These are phyloP conservation scores for Leccinum broughii DNA, from an alignment of 768 basidiomycete species.

Conservation along the genomic window DNA sequence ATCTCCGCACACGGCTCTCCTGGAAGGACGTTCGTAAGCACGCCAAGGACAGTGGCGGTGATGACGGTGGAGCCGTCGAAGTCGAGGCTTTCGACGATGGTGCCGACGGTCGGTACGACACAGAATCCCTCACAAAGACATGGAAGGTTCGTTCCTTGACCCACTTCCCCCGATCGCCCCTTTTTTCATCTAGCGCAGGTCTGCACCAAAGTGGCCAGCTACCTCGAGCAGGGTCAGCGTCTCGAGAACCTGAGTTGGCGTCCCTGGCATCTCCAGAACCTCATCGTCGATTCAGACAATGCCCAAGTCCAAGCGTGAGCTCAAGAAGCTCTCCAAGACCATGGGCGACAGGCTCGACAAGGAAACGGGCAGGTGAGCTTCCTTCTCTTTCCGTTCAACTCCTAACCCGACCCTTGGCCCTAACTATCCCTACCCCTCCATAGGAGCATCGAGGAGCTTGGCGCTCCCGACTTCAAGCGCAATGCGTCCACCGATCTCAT, in stretches of 20 bases:
- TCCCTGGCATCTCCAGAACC: no score
- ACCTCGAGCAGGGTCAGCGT: no score
- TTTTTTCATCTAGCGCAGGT: no score
- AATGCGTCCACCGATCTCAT: slow-evolving; percentile 81
- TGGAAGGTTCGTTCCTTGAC: no score
- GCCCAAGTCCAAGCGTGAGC: slow-evolving; percentile 82
- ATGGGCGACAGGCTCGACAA: slow-evolving; percentile 94
- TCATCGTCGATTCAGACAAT: slow-evolving; percentile 49
- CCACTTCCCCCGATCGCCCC: no score
- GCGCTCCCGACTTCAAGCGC: slow-evolving; percentile 79
- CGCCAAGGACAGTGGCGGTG: slow-evolving; percentile 86
- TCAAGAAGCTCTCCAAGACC: slow-evolving; percentile 82
- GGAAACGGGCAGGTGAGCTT: slow-evolving; percentile 61
- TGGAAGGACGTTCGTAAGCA: slow-evolving; percentile 98
- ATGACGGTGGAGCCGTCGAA: slow-evolving; percentile 77
- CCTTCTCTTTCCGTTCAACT: not conserved
- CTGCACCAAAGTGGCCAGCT: no score
- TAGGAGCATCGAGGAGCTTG: slow-evolving; percentile 83
- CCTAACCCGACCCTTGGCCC: slow-evolving; percentile 8
- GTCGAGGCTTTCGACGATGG: slow-evolving; percentile 40
- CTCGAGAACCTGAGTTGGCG: no score
- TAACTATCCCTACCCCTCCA: slow-evolving; percentile 4
- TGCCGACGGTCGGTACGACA: no score
- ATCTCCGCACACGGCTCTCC: slow-evolving; percentile 87
- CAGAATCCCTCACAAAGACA: no score